Percentiles rank a stretch among this genome's conserved stretches.
phyloP scores from a whole-genome alignment of 2,329 filamentous ascomycete species.

The Fusarium sp. region DNA sequence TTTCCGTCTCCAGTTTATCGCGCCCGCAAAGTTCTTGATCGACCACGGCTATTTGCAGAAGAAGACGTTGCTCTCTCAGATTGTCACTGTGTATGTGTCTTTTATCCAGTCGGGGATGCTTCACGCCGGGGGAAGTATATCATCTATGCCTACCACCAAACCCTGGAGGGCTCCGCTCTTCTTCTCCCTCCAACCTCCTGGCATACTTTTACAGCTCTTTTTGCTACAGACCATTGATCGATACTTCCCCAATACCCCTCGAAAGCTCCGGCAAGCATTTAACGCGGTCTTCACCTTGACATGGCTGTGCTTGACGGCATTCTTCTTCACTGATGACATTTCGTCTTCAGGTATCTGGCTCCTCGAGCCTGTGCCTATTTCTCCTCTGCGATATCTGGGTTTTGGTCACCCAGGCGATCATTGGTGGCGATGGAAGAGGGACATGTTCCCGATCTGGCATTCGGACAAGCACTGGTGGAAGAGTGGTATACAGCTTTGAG shows the following conservation, averaged over 20 bases:
- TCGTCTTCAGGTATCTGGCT: conserved; percentile 81
- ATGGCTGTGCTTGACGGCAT: conserved; percentile 78
- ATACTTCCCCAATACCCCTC: conserved; percentile 59
- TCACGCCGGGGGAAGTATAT: conserved; percentile 78
- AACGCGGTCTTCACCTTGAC: conserved; percentile 73
- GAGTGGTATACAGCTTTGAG: conserved; percentile 52
- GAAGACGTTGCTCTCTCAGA: conserved; percentile 46
- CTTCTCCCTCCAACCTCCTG: conserved; percentile 78
- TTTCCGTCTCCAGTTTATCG: conserved; percentile 79
- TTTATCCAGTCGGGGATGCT: conserved; percentile 77
- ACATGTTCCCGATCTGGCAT: conserved; percentile 68
- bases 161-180: conserved; percentile 73
- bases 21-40: conserved; percentile 66
- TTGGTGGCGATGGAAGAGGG: conserved; percentile 75
- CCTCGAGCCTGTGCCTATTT: conserved; percentile 84
- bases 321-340: conserved; percentile 81
- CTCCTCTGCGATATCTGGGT: conserved; percentile 74
- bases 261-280: conserved; percentile 59
- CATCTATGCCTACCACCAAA: conserved; percentile 66
- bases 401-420: conserved; percentile 71
- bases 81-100: conserved; percentile 52
- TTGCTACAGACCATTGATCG: conserved; percentile 54
- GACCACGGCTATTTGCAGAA: conserved; percentile 56
- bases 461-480: conserved; percentile 73
- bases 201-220: conserved; percentile 70